Conservation (phyloP, 2,329 filamentous ascomycete species). For the Ustilaginoidea virens region DNA sequence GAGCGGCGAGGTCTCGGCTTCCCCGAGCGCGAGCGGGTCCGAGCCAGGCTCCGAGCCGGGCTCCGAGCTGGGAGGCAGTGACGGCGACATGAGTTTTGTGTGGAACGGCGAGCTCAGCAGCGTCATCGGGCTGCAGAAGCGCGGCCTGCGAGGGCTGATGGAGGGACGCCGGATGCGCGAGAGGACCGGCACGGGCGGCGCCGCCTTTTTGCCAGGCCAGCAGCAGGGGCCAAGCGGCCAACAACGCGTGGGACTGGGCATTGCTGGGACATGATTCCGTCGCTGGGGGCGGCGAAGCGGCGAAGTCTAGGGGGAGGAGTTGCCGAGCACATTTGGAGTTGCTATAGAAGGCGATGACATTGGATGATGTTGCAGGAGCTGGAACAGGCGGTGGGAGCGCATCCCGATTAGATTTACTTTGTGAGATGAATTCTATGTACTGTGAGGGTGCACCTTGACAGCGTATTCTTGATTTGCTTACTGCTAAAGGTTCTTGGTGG, state of each 20-base stretch:
- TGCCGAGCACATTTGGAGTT: too few species aligned
- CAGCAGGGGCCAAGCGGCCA: conserved; percentile 10
- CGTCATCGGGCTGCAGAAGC: conserved; percentile 90
- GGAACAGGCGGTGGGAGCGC: too few species aligned
- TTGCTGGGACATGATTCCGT: conserved; percentile 31
- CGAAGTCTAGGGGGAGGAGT: too few species aligned
- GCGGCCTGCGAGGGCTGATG: conserved; percentile 84
- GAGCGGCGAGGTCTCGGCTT: conserved; percentile 33
- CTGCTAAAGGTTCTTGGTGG: too few species aligned
- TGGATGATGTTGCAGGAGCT: too few species aligned
- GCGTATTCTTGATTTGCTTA: too few species aligned
- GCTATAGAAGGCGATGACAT: too few species aligned
- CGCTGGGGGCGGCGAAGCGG: too few species aligned
- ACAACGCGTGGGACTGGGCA: conserved; percentile 35
- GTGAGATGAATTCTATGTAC: too few species aligned
- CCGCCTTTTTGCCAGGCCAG: conserved; percentile 8
- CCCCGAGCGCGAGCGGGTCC: conserved; percentile 34
- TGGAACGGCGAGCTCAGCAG: conserved; percentile 76
- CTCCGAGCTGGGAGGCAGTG: conserved; percentile 35
- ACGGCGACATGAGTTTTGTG: conserved; percentile 31
- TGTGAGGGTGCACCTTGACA: too few species aligned
- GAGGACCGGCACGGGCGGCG: conserved; percentile 34
- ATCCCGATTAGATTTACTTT: too few species aligned
- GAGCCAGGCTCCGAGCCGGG: conserved; percentile 34
- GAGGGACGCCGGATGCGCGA: conserved; percentile 79